phyloP scores from a whole-genome alignment of 257 asterid genomes.

The Salvia splendens region DNA sequence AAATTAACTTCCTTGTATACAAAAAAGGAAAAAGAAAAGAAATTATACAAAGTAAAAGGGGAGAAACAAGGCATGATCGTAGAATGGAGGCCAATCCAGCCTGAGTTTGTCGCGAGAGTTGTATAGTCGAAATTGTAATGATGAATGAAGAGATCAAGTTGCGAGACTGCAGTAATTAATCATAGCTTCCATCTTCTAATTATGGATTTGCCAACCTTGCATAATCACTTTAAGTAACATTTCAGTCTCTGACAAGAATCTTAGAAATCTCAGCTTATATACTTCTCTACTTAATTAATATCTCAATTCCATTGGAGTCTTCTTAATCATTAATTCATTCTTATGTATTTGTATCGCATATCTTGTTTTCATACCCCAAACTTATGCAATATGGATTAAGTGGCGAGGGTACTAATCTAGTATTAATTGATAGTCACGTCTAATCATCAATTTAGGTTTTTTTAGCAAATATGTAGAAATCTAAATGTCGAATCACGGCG shows the following conservation, averaged over 20 bases:
- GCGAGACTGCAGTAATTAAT: conserved; percentile 21
- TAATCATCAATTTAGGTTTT: too few relatives aligned
- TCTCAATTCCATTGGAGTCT: neutral
- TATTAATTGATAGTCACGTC: too few relatives aligned
- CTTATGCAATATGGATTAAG: too few relatives aligned
- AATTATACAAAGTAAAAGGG: neutral
- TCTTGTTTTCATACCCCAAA: too few relatives aligned
- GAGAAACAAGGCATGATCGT: neutral
- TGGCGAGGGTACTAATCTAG: too few relatives aligned
- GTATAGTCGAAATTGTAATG: conserved; percentile 22
- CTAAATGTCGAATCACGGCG: too few relatives aligned
- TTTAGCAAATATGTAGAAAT: too few relatives aligned
- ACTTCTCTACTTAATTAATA: neutral
- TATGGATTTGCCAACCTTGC: conserved; percentile 17
- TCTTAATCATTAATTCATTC: neutral
- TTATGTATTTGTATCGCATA: too few relatives aligned
- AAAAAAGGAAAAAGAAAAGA: neutral
- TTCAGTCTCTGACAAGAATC: conserved; percentile 15
- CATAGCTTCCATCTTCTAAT: conserved; percentile 30
- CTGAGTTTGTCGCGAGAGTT: conserved; percentile 25
- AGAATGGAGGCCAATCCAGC: conserved; percentile 29
- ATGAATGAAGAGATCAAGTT: conserved; percentile 16
- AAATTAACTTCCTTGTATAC: neutral
- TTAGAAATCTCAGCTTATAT: neutral
- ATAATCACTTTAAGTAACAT: conserved; percentile 17